phyloP scores from a whole-genome alignment of 768 basidiomycete genomes.

The Collybia nuda region DNA sequence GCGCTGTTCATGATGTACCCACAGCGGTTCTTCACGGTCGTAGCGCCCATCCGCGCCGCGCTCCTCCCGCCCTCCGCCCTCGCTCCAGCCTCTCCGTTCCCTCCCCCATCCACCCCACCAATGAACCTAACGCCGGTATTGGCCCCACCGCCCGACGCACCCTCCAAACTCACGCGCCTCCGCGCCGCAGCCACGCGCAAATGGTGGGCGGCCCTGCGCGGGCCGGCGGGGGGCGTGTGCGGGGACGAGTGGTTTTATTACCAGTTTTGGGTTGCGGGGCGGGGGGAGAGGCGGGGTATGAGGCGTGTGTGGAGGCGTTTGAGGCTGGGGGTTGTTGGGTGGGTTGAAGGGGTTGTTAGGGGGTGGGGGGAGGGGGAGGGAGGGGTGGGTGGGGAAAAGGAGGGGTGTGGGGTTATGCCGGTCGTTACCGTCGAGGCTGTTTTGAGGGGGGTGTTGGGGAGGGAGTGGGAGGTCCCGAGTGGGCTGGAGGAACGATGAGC shows the following conservation, averaged over 20 bases:
- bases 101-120: constrained; percentile 5
- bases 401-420: constrained; percentile 6
- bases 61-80: constrained; percentile 13
- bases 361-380: constrained; percentile 4
- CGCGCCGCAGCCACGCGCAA: not conserved
- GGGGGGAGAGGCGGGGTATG: constrained; percentile 15
- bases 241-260: constrained; percentile 48
- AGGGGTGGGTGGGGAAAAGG: not conserved
- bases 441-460: constrained; percentile 13
- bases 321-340: constrained; percentile 11
- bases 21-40: constrained; percentile 40
- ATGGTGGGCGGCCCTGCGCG: not conserved
- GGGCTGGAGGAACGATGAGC: not conserved
- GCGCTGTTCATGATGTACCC: constrained; percentile 45
- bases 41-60: constrained; percentile 17
- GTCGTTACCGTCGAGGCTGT: constrained; percentile 9
- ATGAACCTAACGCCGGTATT: constrained; percentile 8
- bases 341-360: constrained; percentile 18
- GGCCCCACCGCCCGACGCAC: not conserved
- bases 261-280: constrained; percentile 44
- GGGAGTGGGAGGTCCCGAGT: constrained; percentile 12
- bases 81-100: not conserved
- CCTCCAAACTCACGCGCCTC: not conserved
- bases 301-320: constrained; percentile 5
- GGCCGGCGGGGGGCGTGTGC: constrained; percentile 21